Evolutionary conservation across 768 basidiomycete species (phyloP), one percentile per base, ranked within the genome.

Genomic region (Lactarius akahatsu): DNA sequence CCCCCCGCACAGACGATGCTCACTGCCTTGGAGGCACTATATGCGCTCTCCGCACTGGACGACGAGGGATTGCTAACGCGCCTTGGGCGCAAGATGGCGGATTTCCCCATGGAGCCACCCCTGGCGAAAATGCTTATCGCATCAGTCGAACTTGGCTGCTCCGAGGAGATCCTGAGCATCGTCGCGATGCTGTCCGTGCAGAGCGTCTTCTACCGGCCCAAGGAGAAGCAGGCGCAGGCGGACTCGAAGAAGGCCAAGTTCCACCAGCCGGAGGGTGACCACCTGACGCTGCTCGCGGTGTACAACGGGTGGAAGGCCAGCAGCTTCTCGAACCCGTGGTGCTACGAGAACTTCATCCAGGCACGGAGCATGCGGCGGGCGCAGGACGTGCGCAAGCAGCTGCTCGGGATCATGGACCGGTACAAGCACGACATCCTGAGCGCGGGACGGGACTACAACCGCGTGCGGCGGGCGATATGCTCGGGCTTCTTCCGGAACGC

Each of bases 181-280:
- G 95, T 98, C 1, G 96, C 96, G 10, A 99, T 99, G 97, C 80
- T 98, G 47, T 94, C 93, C 3, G 94, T 97, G 36, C 96, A 96
- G 74, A 92, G 87, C 59, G 94, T 98, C 45, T 99, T 98, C 77
- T 98, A 98, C 77, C 87, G 97, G 43, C 97, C 96, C n/a, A 98
- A 98, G 78, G 97, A 98, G 78, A 98, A 98, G 78, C 97, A 98
- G 76, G 95, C 92, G 13, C 96, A 98, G 78, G 97, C 97, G 0
- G 97, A 99, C 77, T 95, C 96, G 41, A 98, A 99, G 81, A 99
- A 98, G 77, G 97, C 97, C 38, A 99, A 99, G 77, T 99, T 99
- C 79, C 96, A 98, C 78, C 94, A 98, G 75, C 94, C 97, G 0
- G 97, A 98, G 79, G 97, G 97, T 10, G 97, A 98, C 73, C 93